Evolutionary conservation across 2,329 filamentous ascomycete genomes (phyloP), one percentile per base, ranked within the genome.

Genomic region (Colletotrichum sp.): DNA sequence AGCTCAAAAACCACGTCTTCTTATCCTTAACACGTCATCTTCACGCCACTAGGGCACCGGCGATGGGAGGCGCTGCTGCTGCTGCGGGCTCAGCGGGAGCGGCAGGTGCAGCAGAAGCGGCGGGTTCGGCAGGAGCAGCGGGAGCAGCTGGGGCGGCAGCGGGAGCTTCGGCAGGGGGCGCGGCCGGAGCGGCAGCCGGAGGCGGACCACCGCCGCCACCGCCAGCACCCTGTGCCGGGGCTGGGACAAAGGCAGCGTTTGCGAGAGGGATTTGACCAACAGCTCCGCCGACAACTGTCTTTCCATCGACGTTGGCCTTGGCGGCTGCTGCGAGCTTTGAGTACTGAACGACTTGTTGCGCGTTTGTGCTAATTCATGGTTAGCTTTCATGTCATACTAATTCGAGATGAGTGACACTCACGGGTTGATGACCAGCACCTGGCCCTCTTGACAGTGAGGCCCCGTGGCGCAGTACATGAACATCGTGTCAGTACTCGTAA

Each of bases 351-450:
- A 83, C 78, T 28, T 83, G 81, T n/a, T 80, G 76, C 12, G 79
- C 78, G 27, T 78, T 79, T 12, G 75, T 78, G 5, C 81, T 81
- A 32, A 25, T 15, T 15, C 10, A 5, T 8, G 13, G 52, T 79
- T 43, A 80, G 79, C 30, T 13, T 15, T 22, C n/a, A 5, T 22
- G 6, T 52, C 2, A n/a, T 12, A 9, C 5, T 48, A 30, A 10
- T 18, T 5, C 16, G 22, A 34, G 8, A 6, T 13, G 32, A 39
- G 2, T 1, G 36, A 8, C 5, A 78, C 84, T 75, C 71, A 86
- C 85, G 86, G 86, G 74, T 91, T 91, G 52, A 91, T 85, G 8
- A 89, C 84, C 82, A 89, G 86, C 32, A 88, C 85, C 83, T 90
- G 89, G 9, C 88, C 89, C 10, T 79, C 79, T 78, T 89, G 86